Evolutionary conservation across 306 rosid genomes (phyloP), one percentile per base, ranked within the genome.

Genomic region (Canavalia ensiformis): DNA sequence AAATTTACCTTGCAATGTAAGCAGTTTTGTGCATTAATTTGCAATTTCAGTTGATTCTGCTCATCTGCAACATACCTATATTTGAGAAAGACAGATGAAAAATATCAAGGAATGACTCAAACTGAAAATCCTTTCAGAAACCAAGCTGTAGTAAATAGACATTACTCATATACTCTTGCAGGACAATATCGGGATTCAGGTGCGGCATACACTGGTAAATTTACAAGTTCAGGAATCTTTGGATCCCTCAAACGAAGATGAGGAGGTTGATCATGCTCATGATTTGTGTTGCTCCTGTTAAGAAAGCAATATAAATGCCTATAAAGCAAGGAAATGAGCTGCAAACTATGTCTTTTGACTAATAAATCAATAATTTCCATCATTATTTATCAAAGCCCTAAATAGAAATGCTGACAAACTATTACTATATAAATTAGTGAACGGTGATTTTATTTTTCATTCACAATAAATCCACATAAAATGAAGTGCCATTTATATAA

Each of bases 241-340:
- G 96, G 84, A 85, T 95, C 90, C 81, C 84, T 88, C 84, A 93
- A 85, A 71, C 78, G 90, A 87, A 95, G 98, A 83, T 95, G 98
- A 52, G 97, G 81, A 77, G 98, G 98, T 84, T 95, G 99, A 84
- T 95, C 99, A 68, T 93, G 97, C 33, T 93, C 99, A 82, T 95
- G 99, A 88, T 95, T 95, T 84, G 99, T 95, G 86, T 91, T 95
- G 94, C 99, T 95, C 94, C 99, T 95, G 69, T 28, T 75, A 33
- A 76, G 34, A 60, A 68, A 66, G 45, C 34, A 67, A 44, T 42
- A 76, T 81, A 84, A 77, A 79, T 70, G 62, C 25, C 73, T 46
- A 70, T 31, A 77, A 81, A 67, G 11, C 68, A 79, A 79, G 78
- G 55, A 44, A 28, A 76, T 25, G 80, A 80, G 49, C 66, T 41